Evolutionary conservation across 768 basidiomycete species (phyloP).

Genomic region (Auricularia sp.): DNA sequence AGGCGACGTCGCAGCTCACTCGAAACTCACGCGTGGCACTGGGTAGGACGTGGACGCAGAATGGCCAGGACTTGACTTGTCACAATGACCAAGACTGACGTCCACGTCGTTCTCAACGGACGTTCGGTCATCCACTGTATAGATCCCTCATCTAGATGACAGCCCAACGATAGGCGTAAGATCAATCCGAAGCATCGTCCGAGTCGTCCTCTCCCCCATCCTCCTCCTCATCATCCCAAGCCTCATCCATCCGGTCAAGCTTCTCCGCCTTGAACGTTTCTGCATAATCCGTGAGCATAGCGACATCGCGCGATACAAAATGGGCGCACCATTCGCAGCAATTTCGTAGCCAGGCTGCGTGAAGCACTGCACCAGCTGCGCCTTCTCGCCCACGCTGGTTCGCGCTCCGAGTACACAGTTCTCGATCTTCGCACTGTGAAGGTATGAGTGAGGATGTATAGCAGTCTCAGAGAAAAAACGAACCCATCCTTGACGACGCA

Average conservation of each 20-base stretch:
- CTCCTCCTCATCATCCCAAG: slow-evolving; percentile 10
- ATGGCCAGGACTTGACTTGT: too few species aligned
- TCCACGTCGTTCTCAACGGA: too few species aligned
- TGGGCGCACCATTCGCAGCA: slow-evolving; percentile 41
- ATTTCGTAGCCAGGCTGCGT: slow-evolving; percentile 76
- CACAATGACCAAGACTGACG: too few species aligned
- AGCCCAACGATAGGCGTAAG: too few species aligned
- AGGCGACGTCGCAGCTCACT: too few species aligned
- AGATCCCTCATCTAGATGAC: too few species aligned
- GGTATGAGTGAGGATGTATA: neutral
- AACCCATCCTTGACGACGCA: slow-evolving; percentile 84
- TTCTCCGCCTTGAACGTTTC: slow-evolving; percentile 48
- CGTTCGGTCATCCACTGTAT: too few species aligned
- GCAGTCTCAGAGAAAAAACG: slow-evolving; percentile 14
- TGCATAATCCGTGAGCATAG: slow-evolving; percentile 14
- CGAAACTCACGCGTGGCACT: too few species aligned
- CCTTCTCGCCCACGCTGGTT: slow-evolving; percentile 61
- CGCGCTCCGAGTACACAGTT: slow-evolving; percentile 66
- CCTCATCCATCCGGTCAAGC: slow-evolving; percentile 29
- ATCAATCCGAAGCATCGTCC: slow-evolving; percentile 7
- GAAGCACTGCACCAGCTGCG: slow-evolving; percentile 55
- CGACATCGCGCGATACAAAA: neutral
- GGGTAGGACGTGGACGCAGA: too few species aligned
- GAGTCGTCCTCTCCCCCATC: slow-evolving; percentile 15
- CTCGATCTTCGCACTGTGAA: slow-evolving; percentile 61